Base-by-base conservation (phyloP, 192 early-diverging fungal genomes). In the Umbelopsis sp. region DNA sequence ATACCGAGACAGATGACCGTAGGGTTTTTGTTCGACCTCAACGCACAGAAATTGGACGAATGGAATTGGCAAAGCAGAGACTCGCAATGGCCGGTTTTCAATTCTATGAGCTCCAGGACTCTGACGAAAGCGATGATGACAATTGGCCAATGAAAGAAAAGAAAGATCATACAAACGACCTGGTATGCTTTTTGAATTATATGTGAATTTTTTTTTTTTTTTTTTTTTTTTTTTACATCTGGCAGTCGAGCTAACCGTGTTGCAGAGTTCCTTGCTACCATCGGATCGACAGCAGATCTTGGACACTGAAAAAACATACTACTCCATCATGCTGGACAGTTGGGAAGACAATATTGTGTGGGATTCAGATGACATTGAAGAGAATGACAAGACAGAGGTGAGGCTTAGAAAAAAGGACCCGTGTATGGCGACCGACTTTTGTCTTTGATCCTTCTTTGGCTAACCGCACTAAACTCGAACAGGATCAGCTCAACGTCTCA, bases 271-370 rank as follows among this genome's bases (percentile, higher is more conserved):
- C 1, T 62, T 62, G 31, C 16, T 62, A 34, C 31, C 56, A 5
- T 62, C 56, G 12, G 56, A 62, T 34, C 26, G 56, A 34, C 56
- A 62, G 56, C 56, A 62, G 25, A 32, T 59, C n/a, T 12, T 78
- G 6, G 49, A 76, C 52, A 41, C 79, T 45, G 62, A 79, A 52
- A 71, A 68, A 25, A 78, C 86, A n/a, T 87, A 84, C 77, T 82
- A 87, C 66, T 86, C 94, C 8, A 76, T 96, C 44, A 85, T 93
- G 52, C 80, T 96, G 43, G 92, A 94, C 43, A 69, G 77, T 29
- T 98, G 96, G 96, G 94, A 98, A 71, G 87, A 92, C 25, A 78
- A 88, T 7, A 90, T 98, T 50, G 54, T 93, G 20, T 98, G 96
- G 96, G 78, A 85, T 20, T 62, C 56, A 26, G 85, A 82, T 53